Evolutionary conservation across 2,329 filamentous ascomycete genomes (phyloP).

Genomic region (Sporothrix humicola): DNA sequence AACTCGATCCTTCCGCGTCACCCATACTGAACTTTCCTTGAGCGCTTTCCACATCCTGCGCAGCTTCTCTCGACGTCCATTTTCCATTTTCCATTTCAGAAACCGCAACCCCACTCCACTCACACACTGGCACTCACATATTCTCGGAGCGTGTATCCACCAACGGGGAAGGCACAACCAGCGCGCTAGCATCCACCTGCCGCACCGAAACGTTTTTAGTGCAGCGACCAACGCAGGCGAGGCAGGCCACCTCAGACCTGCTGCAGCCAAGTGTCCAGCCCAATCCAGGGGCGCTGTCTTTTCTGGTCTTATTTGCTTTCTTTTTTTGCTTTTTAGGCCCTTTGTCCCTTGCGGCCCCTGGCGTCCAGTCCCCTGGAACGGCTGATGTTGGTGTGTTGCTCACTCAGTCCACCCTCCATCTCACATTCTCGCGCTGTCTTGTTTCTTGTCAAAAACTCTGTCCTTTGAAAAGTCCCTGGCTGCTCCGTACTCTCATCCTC

Average conservation of each 20-base stretch:
- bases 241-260: constrained; percentile 3
- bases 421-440: not conserved
- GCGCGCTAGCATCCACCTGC: constrained; percentile 28
- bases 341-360: constrained; percentile 18
- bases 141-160: constrained; percentile 9
- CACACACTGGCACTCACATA: constrained; percentile 8
- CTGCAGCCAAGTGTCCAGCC: constrained; percentile 17
- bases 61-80: not conserved
- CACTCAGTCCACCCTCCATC: constrained; percentile 20
- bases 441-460: not conserved
- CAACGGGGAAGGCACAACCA: constrained; percentile 17
- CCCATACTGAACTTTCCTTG: not conserved
- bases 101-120: constrained; percentile 3
- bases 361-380: constrained; percentile 18
- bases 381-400: constrained; percentile 6
- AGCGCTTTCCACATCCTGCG: too few species aligned
- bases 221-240: constrained; percentile 14
- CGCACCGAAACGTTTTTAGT: constrained; percentile 27
- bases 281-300: constrained; percentile 26
- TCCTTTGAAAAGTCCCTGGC: not conserved
- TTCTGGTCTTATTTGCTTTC: too few species aligned
- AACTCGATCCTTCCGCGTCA: constrained; percentile 18
- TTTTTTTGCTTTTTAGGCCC: not conserved
- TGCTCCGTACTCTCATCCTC: not conserved
- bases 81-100: not conserved